These are phyloP conservation scores for Phoenix roebelenii DNA, from an alignment of 176 grass and related monocot genomes.

Conservation along the genomic window DNA sequence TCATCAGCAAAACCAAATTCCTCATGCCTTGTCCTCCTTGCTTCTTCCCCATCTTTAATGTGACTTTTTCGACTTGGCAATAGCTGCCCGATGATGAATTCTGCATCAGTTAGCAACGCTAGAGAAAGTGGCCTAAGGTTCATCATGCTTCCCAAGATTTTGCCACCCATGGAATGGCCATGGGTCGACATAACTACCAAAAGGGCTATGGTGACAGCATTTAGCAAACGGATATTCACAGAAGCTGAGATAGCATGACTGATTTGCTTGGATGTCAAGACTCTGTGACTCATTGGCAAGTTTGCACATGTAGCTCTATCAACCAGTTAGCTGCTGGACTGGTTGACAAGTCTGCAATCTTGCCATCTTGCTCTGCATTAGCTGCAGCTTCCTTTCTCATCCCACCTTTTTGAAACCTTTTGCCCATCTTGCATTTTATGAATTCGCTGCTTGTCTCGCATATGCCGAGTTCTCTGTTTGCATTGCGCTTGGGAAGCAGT, in stretches of 20 bases:
- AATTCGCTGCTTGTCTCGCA: too few relatives aligned
- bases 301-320: neutral
- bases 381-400: too few relatives aligned
- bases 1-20: constrained; percentile 35
- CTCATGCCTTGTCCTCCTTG: constrained; percentile 1
- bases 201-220: constrained; percentile 36
- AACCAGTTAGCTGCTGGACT: too few relatives aligned
- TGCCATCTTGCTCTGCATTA: too few relatives aligned
- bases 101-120: constrained; percentile 49
- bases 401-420: too few relatives aligned
- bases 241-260: constrained; percentile 46
- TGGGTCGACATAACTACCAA: constrained; percentile 50
- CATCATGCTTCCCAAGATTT: constrained; percentile 31
- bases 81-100: constrained; percentile 36
- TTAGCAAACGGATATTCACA: constrained; percentile 48
- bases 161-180: constrained; percentile 31
- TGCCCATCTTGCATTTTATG: too few relatives aligned
- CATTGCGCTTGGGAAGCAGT: too few relatives aligned
- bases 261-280: constrained; percentile 45
- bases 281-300: constrained; percentile 10
- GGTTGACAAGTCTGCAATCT: too few relatives aligned
- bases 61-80: constrained; percentile 26
- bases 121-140: constrained; percentile 48
- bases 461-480: too few relatives aligned
- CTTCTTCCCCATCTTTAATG: constrained; percentile 17